Evolutionary conservation across 2,329 filamentous ascomycete species (phyloP).

Genomic region (Colletotrichum salicis): DNA sequence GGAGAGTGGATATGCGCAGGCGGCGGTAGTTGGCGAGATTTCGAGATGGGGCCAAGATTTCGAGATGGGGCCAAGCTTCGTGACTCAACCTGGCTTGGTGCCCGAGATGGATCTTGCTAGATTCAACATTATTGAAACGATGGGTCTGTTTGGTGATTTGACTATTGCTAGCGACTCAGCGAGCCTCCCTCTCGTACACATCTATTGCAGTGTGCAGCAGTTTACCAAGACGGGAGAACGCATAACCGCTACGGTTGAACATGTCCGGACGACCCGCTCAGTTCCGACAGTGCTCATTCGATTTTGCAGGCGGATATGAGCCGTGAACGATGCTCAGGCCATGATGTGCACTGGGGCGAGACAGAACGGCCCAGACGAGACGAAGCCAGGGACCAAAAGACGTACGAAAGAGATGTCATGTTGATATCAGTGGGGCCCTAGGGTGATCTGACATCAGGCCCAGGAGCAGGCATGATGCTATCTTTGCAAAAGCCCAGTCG

Average conservation of each 20-base stretch:
- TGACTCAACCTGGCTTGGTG: slow-evolving; percentile 30
- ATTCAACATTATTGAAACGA: slow-evolving; percentile 24
- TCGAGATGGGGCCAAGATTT: slow-evolving; percentile 26
- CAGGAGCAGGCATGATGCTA: slow-evolving; percentile 28
- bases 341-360: slow-evolving; percentile 23
- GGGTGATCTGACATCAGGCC: slow-evolving; percentile 29
- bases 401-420: slow-evolving; percentile 25
- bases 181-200: slow-evolving; percentile 13
- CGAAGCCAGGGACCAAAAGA: slow-evolving; percentile 15
- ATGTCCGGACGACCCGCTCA: slow-evolving; percentile 12
- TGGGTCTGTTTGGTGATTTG: slow-evolving; percentile 23
- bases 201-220: background rate
- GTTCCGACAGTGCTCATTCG: slow-evolving; percentile 20
- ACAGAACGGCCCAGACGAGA: slow-evolving; percentile 8
- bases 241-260: slow-evolving; percentile 9
- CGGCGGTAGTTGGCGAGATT: slow-evolving; percentile 33
- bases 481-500: slow-evolving; percentile 23
- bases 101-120: slow-evolving; percentile 26
- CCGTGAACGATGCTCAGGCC: slow-evolving; percentile 29
- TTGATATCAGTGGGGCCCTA: slow-evolving; percentile 33
- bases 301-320: slow-evolving; percentile 16
- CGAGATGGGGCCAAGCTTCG: slow-evolving; percentile 25
- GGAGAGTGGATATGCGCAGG: slow-evolving; percentile 20
- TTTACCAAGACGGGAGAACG: background rate
- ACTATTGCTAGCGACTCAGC: slow-evolving; percentile 3